Evolutionary conservation across 345 rosid species (phyloP).

Genomic region (Populus deltoides): DNA sequence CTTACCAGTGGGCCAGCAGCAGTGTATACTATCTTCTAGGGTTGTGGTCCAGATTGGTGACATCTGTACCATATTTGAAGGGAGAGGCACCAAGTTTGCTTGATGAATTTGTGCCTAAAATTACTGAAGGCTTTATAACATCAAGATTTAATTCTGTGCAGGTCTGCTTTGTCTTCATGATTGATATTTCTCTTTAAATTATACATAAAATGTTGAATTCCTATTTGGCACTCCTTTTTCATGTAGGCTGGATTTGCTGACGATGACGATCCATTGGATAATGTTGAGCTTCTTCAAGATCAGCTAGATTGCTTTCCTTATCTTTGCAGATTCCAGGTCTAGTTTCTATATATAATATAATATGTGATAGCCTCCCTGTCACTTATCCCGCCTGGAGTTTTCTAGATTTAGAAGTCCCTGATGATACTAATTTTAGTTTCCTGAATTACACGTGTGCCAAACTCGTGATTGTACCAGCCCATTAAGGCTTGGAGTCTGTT

Average conservation of each 20-base stretch:
- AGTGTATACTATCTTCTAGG: conserved; percentile 97
- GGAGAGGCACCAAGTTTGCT: conserved; percentile 96
- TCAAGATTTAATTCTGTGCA: conserved; percentile 95
- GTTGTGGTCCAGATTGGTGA: conserved; percentile 92
- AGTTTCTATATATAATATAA: background rate
- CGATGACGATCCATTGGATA: conserved; percentile 92
- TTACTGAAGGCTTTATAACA: conserved; percentile 88
- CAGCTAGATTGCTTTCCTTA: conserved; percentile 97
- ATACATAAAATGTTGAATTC: background rate
- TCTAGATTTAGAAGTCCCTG: conserved; percentile 6
- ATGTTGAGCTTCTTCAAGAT: conserved; percentile 97
- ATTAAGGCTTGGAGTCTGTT: background rate
- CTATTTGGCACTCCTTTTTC: conserved; percentile 7
- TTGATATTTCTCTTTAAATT: background rate
- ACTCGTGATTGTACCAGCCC: background rate
- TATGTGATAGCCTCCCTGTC: background rate
- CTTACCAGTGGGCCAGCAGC: conserved; percentile 96
- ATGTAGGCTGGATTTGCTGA: conserved; percentile 74
- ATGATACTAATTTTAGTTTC: background rate
- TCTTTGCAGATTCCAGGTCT: conserved; percentile 98
- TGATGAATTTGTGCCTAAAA: conserved; percentile 97
- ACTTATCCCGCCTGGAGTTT: background rate
- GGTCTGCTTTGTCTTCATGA: conserved; percentile 37
- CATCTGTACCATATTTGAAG: conserved; percentile 91
- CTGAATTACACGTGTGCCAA: background rate